Evolutionary conservation across 805 yeast species (phyloP), one percentile per base, ranked within the genome.

Genomic region (Saccharomycopsis lassenensis): DNA sequence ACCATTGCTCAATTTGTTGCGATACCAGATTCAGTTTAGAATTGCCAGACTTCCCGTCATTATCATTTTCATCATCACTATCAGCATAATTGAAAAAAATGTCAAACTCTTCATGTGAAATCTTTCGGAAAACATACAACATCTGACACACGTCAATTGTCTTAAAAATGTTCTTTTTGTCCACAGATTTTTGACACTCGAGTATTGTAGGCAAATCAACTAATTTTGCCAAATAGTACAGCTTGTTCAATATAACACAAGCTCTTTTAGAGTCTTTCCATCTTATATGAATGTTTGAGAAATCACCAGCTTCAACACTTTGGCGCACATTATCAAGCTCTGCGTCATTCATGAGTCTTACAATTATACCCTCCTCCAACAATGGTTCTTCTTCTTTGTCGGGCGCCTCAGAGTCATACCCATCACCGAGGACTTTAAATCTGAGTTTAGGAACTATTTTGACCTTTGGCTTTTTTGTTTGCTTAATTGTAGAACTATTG

Each of bases 401-500:
- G 0, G 95, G 94, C 14, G 94, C 96, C 50, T 89, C 97, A 2
- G 94, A 80, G 52, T 89, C 98, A 56, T 89, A 89, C 1, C 97
- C 97, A 48, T 89, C 95, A 4, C 95, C 95, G 0, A 94, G 91
- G 3, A 78, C 66, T 48, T 94, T 63, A 7, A 39, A 27, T 22
- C 36, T 29, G 27, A 41, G 30, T 3, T 67, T 65, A 1, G 78
- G 74, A 44, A 70, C 71, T 39, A 74, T 65, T 37, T 74, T 54
- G 41, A 77, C 63, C 24, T 71, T 54, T 6, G 75, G 67, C 18
- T 26, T 26, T n/a, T n/a, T n/a, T n/a, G n/a, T n/a, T n/a, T n/a
- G n/a, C n/a, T n/a, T n/a, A n/a, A 16, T 25, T 18, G 8, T n/a
- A 16, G 26, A 19, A 17, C 5, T 14, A 30, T 15, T 30, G 26